These are phyloP conservation scores for Gossypioides kirkii DNA, from an alignment of 345 rosid genomes.

Conservation along the genomic window DNA sequence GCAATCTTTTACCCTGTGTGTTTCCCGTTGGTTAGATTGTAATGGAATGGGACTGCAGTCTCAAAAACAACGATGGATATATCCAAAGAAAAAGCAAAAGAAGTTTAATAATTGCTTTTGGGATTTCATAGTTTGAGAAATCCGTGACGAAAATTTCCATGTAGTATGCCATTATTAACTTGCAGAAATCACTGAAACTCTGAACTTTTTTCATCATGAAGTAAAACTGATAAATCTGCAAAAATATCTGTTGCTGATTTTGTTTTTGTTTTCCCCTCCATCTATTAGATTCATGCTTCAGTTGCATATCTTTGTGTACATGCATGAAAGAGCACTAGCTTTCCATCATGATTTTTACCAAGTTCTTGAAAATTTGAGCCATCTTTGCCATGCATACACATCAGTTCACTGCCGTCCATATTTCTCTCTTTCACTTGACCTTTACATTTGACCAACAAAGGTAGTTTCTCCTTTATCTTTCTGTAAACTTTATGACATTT, in stretches of 20 bases:
- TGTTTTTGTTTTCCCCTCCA: background rate
- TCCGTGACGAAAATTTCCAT: constrained; percentile 20
- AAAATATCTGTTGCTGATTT: constrained; percentile 28
- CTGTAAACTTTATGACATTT: constrained; percentile 24
- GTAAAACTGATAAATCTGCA: constrained; percentile 32
- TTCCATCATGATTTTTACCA: constrained; percentile 8
- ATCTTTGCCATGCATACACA: constrained; percentile 35
- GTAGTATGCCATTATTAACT: constrained; percentile 28
- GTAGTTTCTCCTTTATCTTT: constrained; percentile 18
- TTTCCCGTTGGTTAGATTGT: constrained; percentile 12
- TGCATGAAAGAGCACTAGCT: constrained; percentile 21
- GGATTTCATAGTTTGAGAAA: constrained; percentile 19
- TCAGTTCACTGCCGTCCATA: constrained; percentile 22
- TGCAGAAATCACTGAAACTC: constrained; percentile 33
- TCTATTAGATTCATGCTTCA: constrained; percentile 13
- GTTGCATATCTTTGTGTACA: constrained; percentile 21
- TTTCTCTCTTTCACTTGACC: constrained; percentile 13
- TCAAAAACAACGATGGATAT: constrained; percentile 28
- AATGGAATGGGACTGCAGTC: constrained; percentile 29
- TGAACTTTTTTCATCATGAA: constrained; percentile 40
- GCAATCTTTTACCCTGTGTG: background rate
- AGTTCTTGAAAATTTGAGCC: constrained; percentile 28
- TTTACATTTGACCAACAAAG: constrained; percentile 32
- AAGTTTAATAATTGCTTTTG: constrained; percentile 10
- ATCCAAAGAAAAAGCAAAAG: constrained; percentile 18